phyloP scores from a whole-genome alignment of 352 stramenopile species.

The Pythium insidiosum region DNA sequence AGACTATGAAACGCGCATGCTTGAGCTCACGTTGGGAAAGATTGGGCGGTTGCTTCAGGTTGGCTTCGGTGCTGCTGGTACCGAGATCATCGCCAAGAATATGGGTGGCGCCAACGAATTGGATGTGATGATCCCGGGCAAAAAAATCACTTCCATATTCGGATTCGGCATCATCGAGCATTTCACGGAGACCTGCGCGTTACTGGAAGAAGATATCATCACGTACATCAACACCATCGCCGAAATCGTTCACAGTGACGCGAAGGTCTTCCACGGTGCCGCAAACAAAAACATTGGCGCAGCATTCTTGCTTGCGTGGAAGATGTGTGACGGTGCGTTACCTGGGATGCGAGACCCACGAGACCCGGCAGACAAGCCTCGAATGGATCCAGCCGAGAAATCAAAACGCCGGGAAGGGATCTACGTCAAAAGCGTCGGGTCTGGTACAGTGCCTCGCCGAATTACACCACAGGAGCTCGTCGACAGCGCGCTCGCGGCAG shows the following conservation, averaged over 20 bases:
- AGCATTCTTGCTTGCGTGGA: conserved; percentile 93
- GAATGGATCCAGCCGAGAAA: conserved; percentile 62
- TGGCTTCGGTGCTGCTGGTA: conserved; percentile 95
- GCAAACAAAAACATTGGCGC: conserved; percentile 97
- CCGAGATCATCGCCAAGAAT: conserved; percentile 98
- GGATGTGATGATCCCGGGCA: conserved; percentile 96
- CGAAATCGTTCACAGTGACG: conserved; percentile 92
- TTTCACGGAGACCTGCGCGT: conserved; percentile 91
- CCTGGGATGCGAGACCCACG: conserved; percentile 79
- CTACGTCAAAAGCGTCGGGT: conserved; percentile 47
- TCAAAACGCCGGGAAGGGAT: conserved; percentile 51
- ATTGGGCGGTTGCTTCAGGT: conserved; percentile 94
- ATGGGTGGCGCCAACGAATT: conserved; percentile 89
- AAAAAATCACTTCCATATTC: conserved; percentile 96
- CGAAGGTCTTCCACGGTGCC: conserved; percentile 90
- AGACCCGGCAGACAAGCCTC: conserved; percentile 61
- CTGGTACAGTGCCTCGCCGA: conserved; percentile 26
- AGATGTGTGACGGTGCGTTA: conserved; percentile 89
- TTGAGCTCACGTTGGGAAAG: conserved; percentile 93
- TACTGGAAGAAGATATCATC: conserved; percentile 94
- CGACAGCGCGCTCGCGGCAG: conserved; percentile 93
- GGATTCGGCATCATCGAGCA: conserved; percentile 95
- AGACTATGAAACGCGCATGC: conserved; percentile 95
- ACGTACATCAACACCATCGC: conserved; percentile 98
- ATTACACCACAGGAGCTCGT: conserved; percentile 78